Conservation (phyloP, 2,329 filamentous ascomycete genomes). For the Colletotrichum sp. region DNA sequence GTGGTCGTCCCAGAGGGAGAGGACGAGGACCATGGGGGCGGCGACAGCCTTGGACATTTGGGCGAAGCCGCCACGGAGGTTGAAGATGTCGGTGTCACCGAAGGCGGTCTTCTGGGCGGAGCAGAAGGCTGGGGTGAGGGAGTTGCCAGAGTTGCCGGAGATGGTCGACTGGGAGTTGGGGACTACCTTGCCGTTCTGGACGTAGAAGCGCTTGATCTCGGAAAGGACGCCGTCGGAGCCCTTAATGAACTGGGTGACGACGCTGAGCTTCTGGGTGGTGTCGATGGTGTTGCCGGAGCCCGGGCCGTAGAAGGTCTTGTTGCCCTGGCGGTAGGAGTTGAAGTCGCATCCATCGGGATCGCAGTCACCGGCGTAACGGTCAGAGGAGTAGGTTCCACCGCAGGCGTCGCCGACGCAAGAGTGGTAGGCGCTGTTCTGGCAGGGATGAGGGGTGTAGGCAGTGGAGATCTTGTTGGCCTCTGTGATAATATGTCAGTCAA, state of each 20-base stretch:
- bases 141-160: conserved; percentile 43
- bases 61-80: conserved; percentile 60
- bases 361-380: conserved; percentile 67
- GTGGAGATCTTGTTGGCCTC: conserved; percentile 71
- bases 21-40: conserved; percentile 51
- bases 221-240: conserved; percentile 55
- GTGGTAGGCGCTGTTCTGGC: conserved; percentile 53
- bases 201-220: conserved; percentile 69
- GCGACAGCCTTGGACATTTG: conserved; percentile 55
- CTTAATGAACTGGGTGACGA: conserved; percentile 69
- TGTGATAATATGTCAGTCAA: conserved; percentile 34
- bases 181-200: conserved; percentile 66
- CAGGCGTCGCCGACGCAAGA: conserved; percentile 57
- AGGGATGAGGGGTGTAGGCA: conserved; percentile 71
- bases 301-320: conserved; percentile 67
- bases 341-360: conserved; percentile 76
- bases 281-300: conserved; percentile 60
- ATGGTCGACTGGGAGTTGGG: conserved; percentile 53
- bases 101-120: conserved; percentile 62
- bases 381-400: conserved; percentile 55
- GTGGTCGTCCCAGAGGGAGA: conserved; percentile 65
- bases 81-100: conserved; percentile 59
- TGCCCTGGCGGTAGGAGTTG: conserved; percentile 72
- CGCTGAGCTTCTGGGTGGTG: conserved; percentile 64
- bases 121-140: conserved; percentile 65